phyloP scores from a whole-genome alignment of 2,329 filamentous ascomycete genomes.

The Coniella lustricola region DNA sequence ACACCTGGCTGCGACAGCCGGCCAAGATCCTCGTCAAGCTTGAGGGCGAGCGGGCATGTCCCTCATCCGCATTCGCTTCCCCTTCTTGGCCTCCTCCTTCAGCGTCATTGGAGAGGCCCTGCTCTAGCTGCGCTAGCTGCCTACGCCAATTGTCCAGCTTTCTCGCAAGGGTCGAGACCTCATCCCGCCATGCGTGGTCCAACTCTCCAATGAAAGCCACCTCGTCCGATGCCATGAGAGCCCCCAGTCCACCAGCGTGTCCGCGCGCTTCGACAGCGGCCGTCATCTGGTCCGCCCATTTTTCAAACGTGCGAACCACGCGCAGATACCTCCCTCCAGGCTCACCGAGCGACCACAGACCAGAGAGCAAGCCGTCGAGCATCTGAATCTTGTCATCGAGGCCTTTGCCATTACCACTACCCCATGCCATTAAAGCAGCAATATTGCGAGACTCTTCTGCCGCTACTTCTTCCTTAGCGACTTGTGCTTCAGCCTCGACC shows the following conservation, averaged over 20 bases:
- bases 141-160: slow-evolving; percentile 48
- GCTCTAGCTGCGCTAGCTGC: slow-evolving; percentile 39
- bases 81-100: slow-evolving; percentile 6
- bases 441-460: slow-evolving; percentile 44
- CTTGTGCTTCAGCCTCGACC: slow-evolving; percentile 26
- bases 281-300: slow-evolving; percentile 45
- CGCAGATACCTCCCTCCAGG: slow-evolving; percentile 49
- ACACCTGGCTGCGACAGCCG: slow-evolving; percentile 41
- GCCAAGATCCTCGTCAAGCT: slow-evolving; percentile 42
- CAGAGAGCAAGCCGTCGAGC: slow-evolving; percentile 49
- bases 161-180: slow-evolving; percentile 44
- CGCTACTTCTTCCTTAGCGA: slow-evolving; percentile 33
- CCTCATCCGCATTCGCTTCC: background rate
- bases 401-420: slow-evolving; percentile 19
- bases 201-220: slow-evolving; percentile 48
- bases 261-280: slow-evolving; percentile 40
- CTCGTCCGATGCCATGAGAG: slow-evolving; percentile 22
- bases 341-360: slow-evolving; percentile 52
- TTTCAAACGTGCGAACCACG: slow-evolving; percentile 50
- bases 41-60: slow-evolving; percentile 22
- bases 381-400: slow-evolving; percentile 51
- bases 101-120: slow-evolving; percentile 14
- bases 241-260: slow-evolving; percentile 26
- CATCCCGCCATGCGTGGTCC: slow-evolving; percentile 51
- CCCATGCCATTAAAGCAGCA: slow-evolving; percentile 47